A percentile compares a stretch with the other conserved stretches of the same genome.
phyloP scores from a whole-genome alignment of 2,329 filamentous ascomycete genomes.

The Escovopsis sp. region DNA sequence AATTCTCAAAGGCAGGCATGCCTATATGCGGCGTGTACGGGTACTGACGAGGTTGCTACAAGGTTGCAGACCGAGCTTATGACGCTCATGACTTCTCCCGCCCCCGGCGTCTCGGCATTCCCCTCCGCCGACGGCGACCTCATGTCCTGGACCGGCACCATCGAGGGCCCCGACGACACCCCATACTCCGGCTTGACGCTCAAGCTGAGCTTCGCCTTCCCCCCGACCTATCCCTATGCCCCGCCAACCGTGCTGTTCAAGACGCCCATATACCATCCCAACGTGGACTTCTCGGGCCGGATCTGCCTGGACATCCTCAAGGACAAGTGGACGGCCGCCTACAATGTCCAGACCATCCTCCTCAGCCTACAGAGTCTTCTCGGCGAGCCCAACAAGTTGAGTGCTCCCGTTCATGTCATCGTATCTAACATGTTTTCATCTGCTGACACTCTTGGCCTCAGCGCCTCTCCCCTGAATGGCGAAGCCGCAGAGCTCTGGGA shows the following conservation, averaged over 20 bases:
- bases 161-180: conserved; percentile 79
- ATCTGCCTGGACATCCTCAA: conserved; percentile 98
- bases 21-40: background rate
- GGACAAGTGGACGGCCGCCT: conserved; percentile 97
- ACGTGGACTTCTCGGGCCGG: conserved; percentile 90
- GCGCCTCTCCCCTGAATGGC: conserved; percentile 85
- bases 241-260: conserved; percentile 90
- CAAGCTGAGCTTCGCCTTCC: conserved; percentile 86
- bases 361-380: conserved; percentile 88
- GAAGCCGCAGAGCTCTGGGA: conserved; percentile 96
- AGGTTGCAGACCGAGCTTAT: conserved; percentile 96
- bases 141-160: conserved; percentile 85
- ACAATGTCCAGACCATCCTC: conserved; percentile 89
- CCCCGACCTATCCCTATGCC: conserved; percentile 82
- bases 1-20: background rate
- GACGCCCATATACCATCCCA: conserved; percentile 97
- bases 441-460: conserved; percentile 21
- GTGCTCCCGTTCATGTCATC: background rate
- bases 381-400: conserved; percentile 91
- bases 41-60: conserved; percentile 4
- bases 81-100: conserved; percentile 92
- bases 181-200: conserved; percentile 79
- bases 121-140: conserved; percentile 82
- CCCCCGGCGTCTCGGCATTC: conserved; percentile 89
- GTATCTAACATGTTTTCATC: conserved; percentile 7